phyloP scores from a whole-genome alignment of 495 filamentous ascomycete species.

The Aspergillus baeticus region DNA sequence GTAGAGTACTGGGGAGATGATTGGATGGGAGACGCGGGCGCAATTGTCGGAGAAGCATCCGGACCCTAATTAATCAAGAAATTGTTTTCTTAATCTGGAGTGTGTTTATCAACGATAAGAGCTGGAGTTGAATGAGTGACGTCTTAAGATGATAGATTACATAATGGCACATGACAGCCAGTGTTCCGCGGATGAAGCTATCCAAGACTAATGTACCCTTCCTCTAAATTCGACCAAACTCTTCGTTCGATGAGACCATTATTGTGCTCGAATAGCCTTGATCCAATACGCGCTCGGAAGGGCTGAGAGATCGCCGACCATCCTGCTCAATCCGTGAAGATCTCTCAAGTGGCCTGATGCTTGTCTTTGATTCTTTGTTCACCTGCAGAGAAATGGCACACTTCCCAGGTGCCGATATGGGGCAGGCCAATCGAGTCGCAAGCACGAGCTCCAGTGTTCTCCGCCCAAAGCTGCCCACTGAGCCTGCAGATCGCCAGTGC shows the following conservation, averaged over 20 bases:
- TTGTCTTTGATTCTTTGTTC: background rate
- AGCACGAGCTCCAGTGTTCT: background rate
- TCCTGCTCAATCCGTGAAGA: background rate
- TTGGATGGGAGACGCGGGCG: background rate
- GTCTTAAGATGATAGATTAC: constrained; percentile 3
- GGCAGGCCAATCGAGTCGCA: background rate
- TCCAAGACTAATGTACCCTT: background rate
- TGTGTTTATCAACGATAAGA: background rate
- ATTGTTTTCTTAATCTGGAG: background rate
- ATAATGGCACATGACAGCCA: constrained; percentile 2
- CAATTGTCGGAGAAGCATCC: constrained; percentile 1
- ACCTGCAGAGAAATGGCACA: background rate
- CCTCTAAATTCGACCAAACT: no score
- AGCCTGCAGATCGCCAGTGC: constrained; percentile 34
- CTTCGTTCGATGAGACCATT: no score
- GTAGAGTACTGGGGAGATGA: background rate
- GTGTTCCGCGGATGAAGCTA: background rate
- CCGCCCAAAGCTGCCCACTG: background rate
- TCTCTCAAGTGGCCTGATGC: background rate
- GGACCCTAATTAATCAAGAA: background rate
- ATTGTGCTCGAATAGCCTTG: no score
- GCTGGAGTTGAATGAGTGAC: constrained; percentile 5
- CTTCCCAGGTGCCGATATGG: background rate
- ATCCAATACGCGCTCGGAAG: no score
- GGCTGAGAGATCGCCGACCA: no score